Evolutionary conservation across 179 eudicot genomes (phyloP).

Genomic region (Corrigiola litoralis): DNA sequence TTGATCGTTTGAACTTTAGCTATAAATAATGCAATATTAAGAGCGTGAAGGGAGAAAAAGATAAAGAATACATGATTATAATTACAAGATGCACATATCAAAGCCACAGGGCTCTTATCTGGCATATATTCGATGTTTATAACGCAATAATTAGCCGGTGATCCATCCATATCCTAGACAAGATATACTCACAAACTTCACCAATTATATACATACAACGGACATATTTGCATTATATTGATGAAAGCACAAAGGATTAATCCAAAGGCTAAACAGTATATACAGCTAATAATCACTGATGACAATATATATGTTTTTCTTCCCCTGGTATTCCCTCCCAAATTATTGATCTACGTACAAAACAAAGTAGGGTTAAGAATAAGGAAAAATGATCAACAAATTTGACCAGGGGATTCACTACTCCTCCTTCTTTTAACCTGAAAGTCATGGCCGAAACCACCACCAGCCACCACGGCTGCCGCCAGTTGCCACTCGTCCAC

Average conservation of each 20-base stretch:
- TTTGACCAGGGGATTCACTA: conserved; percentile 35
- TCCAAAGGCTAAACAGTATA: neutral
- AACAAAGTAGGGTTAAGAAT: neutral
- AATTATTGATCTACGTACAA: conserved; percentile 12
- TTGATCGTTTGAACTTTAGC: too few species aligned
- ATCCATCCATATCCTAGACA: conserved; percentile 1
- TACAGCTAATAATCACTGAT: conserved; percentile 15
- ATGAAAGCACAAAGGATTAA: neutral
- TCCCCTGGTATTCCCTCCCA: neutral
- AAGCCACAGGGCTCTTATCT: conserved; percentile 12
- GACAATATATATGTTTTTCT: neutral
- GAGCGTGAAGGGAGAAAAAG: too few species aligned
- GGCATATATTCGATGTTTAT: conserved; percentile 16
- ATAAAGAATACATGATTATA: conserved; percentile 5
- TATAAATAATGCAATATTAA: neutral
- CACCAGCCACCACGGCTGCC: conserved; percentile 32
- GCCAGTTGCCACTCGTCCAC: conserved; percentile 46
- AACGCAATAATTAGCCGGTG: conserved; percentile 15
- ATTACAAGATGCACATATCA: conserved; percentile 4
- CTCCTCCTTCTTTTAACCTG: conserved; percentile 48
- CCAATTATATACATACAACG: neutral
- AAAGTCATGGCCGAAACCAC: conserved; percentile 31
- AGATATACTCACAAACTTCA: neutral
- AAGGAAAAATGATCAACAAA: conserved; percentile 14
- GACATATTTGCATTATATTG: neutral